A percentile compares a stretch with the other conserved stretches of the same genome.
Conservation (phyloP, 2,329 filamentous ascomycete genomes). For the Alternaria consortialis region DNA sequence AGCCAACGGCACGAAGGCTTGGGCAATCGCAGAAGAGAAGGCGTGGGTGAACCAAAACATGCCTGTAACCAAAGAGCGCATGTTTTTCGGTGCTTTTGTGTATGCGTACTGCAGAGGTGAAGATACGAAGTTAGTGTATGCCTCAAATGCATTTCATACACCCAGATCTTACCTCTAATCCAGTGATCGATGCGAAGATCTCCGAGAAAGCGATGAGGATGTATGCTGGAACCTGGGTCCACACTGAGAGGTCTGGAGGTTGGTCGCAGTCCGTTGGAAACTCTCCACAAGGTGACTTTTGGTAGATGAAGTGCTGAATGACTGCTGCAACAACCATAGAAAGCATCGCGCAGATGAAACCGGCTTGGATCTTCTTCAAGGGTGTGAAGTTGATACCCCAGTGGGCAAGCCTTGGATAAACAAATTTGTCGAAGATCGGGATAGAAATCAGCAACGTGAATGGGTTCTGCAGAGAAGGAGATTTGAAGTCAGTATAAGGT, state of each 20-base stretch:
- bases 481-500: neutral
- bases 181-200: conserved; percentile 71
- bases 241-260: conserved; percentile 59
- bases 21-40: conserved; percentile 36
- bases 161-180: conserved; percentile 50
- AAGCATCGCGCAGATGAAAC: conserved; percentile 72
- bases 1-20: conserved; percentile 32
- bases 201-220: conserved; percentile 65
- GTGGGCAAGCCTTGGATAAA: conserved; percentile 74
- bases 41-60: conserved; percentile 47
- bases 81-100: conserved; percentile 73
- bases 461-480: conserved; percentile 60
- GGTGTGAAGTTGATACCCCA: conserved; percentile 72
- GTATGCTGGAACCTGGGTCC: conserved; percentile 61
- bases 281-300: conserved; percentile 55
- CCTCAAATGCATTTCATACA: neutral
- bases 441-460: conserved; percentile 79
- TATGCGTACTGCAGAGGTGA: conserved; percentile 68
- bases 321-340: conserved; percentile 67
- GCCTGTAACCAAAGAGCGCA: conserved; percentile 55
- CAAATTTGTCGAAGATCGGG: conserved; percentile 66
- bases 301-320: conserved; percentile 65
- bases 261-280: conserved; percentile 47
- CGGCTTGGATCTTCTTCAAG: conserved; percentile 75
- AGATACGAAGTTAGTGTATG: neutral